Evolutionary conservation across 306 rosid species (phyloP), one percentile per base, ranked within the genome.

Genomic region (Psophocarpus tetragonolobus): DNA sequence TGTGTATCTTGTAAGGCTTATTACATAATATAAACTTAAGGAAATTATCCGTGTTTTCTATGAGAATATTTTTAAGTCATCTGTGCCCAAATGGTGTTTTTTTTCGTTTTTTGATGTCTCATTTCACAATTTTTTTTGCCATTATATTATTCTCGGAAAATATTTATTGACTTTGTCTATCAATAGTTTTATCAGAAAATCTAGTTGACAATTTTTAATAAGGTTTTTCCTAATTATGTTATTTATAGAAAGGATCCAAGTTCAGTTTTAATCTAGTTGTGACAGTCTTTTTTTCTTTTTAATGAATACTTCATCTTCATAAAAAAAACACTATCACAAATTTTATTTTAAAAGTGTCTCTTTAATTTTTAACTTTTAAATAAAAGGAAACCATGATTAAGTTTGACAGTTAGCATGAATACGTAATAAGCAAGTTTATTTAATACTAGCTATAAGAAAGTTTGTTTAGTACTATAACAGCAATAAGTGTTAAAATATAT

Each of bases 1-100:
- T 45, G 54, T 45, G 42, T 45, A 29, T 81, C 29, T 68, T 50
- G 68, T 21, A 41, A 69, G 68, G 74, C 60, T 68, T 76, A 48
- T 21, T 57, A 2, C 20, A 15, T 76, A 13, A 27, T 26, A 57
- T 26, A 26, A 26, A 24, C 26, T 20, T 27, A 12, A 38, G 50
- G 18, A 60, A 61, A 17, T 11, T 64, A 10, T 35, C 27, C 54
- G 70, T 72, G 80, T 12, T 77, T 57, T 78, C 61, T 14, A 63
- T 54, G 76, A 39, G 63, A 20, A 24, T 62, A 8, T 3, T 32
- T 33, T 33, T 51, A 27, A 36, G 8, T 73, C 29, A 73, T 60
- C 18, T 36, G n/a, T 29, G 0, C 33, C 32, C 24, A 36, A 71
- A 21, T 58, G 39, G 35, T 62, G 66, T 18, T 50, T 36, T 62